phyloP scores from a whole-genome alignment of 208 protist genomes.

The Blastocrithidia nonstop region DNA sequence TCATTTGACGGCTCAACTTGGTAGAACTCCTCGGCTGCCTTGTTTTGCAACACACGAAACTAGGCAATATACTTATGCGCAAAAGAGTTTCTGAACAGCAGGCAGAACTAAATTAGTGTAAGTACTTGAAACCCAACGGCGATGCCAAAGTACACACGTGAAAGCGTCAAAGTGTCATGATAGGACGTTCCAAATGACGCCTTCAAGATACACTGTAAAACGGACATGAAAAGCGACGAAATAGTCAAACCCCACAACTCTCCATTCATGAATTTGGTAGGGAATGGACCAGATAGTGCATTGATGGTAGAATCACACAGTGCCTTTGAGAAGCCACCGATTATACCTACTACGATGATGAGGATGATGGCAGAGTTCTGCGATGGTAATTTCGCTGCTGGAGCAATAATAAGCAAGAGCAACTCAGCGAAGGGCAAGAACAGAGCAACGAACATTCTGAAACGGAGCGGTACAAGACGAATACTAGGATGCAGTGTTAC shows the following conservation, averaged over 20 bases:
- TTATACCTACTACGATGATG: slow-evolving; percentile 37
- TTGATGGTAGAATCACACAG: slow-evolving; percentile 67
- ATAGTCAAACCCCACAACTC: slow-evolving; percentile 52
- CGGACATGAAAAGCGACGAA: slow-evolving; percentile 34
- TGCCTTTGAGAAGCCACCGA: slow-evolving; percentile 51
- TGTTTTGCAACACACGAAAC: slow-evolving; percentile 17
- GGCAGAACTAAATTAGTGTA: slow-evolving; percentile 16
- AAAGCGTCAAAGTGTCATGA: slow-evolving; percentile 30
- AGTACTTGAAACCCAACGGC: slow-evolving; percentile 34
- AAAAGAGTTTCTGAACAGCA: slow-evolving; percentile 39
- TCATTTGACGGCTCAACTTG: slow-evolving; percentile 5
- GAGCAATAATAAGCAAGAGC: slow-evolving; percentile 41
- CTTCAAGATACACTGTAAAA: slow-evolving; percentile 66
- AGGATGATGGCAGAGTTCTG: slow-evolving; percentile 42
- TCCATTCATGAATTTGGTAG: slow-evolving; percentile 61
- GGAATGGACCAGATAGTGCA: slow-evolving; percentile 63
- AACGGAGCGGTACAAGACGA: slow-evolving; percentile 27
- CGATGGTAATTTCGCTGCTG: slow-evolving; percentile 12
- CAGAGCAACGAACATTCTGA: slow-evolving; percentile 33
- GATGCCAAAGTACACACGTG: slow-evolving; percentile 66
- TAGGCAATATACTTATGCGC: slow-evolving; percentile 60
- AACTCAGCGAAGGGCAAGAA: slow-evolving; percentile 33
- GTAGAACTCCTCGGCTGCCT: slow-evolving; percentile 6
- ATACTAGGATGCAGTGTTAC: slow-evolving; percentile 25
- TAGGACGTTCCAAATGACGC: slow-evolving; percentile 30